phyloP scores from a whole-genome alignment of 441 rosid genomes.

The Mallotus japonicus region DNA sequence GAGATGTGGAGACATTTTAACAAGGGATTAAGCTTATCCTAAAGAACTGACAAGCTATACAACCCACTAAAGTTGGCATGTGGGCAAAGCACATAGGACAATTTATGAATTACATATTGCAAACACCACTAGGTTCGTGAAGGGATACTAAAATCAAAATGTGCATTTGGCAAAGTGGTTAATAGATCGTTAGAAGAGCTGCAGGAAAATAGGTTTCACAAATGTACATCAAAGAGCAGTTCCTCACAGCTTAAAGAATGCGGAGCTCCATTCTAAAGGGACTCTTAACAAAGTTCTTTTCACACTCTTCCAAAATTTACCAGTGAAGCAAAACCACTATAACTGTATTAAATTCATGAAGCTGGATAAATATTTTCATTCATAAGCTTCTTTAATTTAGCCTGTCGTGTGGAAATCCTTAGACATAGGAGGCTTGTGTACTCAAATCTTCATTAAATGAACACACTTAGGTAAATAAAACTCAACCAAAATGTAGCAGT shows the following conservation, averaged over 20 bases:
- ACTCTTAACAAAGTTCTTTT: not conserved
- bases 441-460: not conserved
- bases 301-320: conserved; percentile 1
- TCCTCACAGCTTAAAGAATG: not conserved
- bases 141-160: not conserved
- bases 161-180: not conserved
- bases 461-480: too few relatives aligned
- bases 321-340: conserved; percentile 1
- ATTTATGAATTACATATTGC: not conserved
- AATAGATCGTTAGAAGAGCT: not conserved
- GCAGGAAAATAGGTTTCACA: not conserved
- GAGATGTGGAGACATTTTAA: not conserved
- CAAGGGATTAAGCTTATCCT: not conserved
- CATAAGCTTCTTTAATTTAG: not conserved
- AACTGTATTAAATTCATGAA: not conserved
- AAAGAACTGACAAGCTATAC: not conserved
- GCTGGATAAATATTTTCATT: not conserved
- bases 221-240: not conserved
- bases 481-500: not conserved
- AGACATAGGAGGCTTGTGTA: not conserved
- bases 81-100: not conserved
- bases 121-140: not conserved
- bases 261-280: not conserved
- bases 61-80: not conserved
- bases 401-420: not conserved